phyloP scores from a whole-genome alignment of 2,329 filamentous ascomycete genomes.

The Hypocreales sp. region DNA sequence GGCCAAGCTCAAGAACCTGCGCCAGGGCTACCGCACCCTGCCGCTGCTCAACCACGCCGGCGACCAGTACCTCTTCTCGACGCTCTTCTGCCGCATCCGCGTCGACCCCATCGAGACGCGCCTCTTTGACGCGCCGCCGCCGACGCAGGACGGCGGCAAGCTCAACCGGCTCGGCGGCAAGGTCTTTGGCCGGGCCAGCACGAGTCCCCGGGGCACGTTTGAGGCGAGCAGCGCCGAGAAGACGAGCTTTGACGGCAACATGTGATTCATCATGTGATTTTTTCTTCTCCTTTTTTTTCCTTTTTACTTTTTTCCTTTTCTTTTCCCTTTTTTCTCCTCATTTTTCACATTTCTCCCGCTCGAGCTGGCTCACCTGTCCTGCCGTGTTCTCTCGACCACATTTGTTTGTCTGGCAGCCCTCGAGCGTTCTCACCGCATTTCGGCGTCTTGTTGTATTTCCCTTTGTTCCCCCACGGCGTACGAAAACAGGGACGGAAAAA shows the following conservation, averaged over 20 bases:
- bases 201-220: conserved; percentile 35
- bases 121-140: conserved; percentile 34
- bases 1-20: conserved; percentile 77
- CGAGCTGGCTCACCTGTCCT: too few relatives aligned
- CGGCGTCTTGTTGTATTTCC: background rate
- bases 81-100: conserved; percentile 78
- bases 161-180: conserved; percentile 40
- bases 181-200: conserved; percentile 39
- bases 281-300: background rate
- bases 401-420: too few relatives aligned
- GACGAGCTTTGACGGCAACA: conserved; percentile 25
- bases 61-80: conserved; percentile 89
- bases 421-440: too few relatives aligned
- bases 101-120: conserved; percentile 42
- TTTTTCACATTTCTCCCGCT: conserved; percentile 2
- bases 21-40: conserved; percentile 83
- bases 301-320: background rate
- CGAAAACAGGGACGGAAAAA: conserved; percentile 1
- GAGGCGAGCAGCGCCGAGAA: conserved; percentile 32
- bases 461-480: conserved; percentile 2
- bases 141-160: conserved; percentile 27
- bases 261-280: conserved; percentile 4
- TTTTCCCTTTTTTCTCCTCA: conserved; percentile 5
- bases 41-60: conserved; percentile 79
- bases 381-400: too few relatives aligned